Base-by-base conservation (phyloP, 371 early-diverging fungal species). In the Actinomortierella wolfii region DNA sequence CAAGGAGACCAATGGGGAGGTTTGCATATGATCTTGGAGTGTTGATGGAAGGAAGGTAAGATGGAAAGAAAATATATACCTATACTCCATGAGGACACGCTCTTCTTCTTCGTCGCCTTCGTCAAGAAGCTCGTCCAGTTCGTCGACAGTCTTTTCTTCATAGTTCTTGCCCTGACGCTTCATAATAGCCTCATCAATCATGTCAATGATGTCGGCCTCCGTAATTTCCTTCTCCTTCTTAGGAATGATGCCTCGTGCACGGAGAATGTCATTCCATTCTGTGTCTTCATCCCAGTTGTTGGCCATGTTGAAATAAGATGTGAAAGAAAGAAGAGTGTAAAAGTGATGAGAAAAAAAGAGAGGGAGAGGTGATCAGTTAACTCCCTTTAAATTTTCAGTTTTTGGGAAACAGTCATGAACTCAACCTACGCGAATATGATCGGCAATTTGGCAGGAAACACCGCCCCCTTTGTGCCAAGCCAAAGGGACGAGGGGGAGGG, bases 181-280 rank as follows among this genome's bases (percentile, higher is more conserved):
- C 47, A 76, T 79, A 21, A 89, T 80, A 41, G 81, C 86, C 58
- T 93, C 89, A n/a, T 93, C 94, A 8, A 88, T 77, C 61, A 86
- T 80, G 57, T 86, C 91, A 42, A 82, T 71, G 64, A 89, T 83
- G 60, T 85, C 79, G 18, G 89, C 89, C 65, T 92, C 91, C 4
- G 85, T 80, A 29, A 95, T 81, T 61, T 93, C 89, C 42, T 88
- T 86, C 61, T 92, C 91, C 68, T 92, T 94, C 48, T 88, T 85
- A 8, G 94, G 94, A 45, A 96, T 79, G 70, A 96, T 96, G 17
- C 96, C 97, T 58, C 89, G 89, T 20, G 87, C 91, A 51, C 97
- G 91, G 52, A 97, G 84, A 57, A 95, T 92, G 71, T 97, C 97
- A 79, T 97, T 96, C 90, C 92, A 89, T 81, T 91, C 89, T 21